Conservation (phyloP, 306 rosid species). For the Clitoria ternatea region DNA sequence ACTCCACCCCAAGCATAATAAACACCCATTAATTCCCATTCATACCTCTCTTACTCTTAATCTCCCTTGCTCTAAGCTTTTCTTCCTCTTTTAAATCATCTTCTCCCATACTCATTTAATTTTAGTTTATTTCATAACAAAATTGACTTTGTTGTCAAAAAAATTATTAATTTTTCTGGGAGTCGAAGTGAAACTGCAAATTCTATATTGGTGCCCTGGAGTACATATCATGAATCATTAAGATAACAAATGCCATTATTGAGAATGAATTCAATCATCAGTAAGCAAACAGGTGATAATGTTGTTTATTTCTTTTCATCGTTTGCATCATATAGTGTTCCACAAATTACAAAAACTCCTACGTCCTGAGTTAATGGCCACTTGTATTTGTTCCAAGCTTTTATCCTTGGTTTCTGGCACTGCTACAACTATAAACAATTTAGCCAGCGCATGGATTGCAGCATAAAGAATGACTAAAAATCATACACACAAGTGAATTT, state of each 20-base stretch:
- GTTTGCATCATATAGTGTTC: not conserved
- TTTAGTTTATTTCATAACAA: no score
- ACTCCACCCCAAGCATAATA: no score
- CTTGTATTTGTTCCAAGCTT: slow-evolving; percentile 88
- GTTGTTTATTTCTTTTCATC: not conserved
- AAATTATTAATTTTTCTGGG: not conserved
- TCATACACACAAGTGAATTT: slow-evolving; percentile 12
- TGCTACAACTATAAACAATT: slow-evolving; percentile 49
- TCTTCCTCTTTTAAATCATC: no score
- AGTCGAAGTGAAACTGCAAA: not conserved
- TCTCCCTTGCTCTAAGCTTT: no score
- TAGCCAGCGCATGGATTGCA: slow-evolving; percentile 61
- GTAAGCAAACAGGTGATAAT: not conserved
- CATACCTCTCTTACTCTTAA: no score
- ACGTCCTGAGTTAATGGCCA: slow-evolving; percentile 48
- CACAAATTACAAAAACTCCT: not conserved
- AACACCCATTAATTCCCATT: no score
- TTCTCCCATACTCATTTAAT: no score
- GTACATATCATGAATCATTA: not conserved
- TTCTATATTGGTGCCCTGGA: not conserved
- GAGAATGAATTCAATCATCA: not conserved
- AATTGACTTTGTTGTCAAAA: no score
- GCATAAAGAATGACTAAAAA: slow-evolving; percentile 74
- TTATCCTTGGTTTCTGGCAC: slow-evolving; percentile 93
- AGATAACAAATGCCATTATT: not conserved